Percentiles rank a stretch among this genome's conserved stretches.
Conservation (phyloP, 352 stramenopile species). For the Globisporangium emineosum region DNA sequence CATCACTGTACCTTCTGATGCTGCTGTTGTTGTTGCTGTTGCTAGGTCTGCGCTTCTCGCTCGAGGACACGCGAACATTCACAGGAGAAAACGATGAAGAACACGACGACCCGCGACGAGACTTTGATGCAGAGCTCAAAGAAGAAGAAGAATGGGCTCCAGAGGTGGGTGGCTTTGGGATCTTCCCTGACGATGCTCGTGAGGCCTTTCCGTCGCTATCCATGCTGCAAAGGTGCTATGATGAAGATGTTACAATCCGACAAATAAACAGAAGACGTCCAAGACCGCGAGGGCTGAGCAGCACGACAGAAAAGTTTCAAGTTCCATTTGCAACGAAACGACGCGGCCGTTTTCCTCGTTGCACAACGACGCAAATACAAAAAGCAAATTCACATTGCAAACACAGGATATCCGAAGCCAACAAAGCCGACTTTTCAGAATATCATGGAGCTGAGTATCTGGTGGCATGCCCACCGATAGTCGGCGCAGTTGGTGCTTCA, state of each 20-base stretch:
- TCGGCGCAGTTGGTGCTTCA: not conserved
- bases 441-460: not conserved
- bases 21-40: slow-evolving; percentile 19
- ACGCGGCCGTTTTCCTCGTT: slow-evolving; percentile 7
- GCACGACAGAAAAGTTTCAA: slow-evolving; percentile 2
- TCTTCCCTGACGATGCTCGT: slow-evolving; percentile 3
- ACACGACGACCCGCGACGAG: slow-evolving; percentile 6
- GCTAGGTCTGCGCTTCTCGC: not conserved
- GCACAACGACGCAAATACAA: not conserved
- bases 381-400: no score
- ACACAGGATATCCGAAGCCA: not conserved
- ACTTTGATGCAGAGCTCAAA: not conserved
- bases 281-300: not conserved
- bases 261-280: not conserved
- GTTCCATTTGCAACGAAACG: slow-evolving; percentile 7
- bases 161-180: slow-evolving; percentile 20
- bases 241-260: not conserved
- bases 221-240: slow-evolving; percentile 12
- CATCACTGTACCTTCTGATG: slow-evolving; percentile 2
- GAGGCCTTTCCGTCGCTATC: not conserved
- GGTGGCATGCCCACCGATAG: not conserved
- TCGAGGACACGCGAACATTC: slow-evolving; percentile 2
- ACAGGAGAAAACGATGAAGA: slow-evolving; percentile 7
- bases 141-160: not conserved
- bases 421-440: not conserved